A percentile compares a stretch with the other conserved stretches of the same genome.
phyloP scores from a whole-genome alignment of 129 eudicot genomes.

The Ambrosia trifida region DNA sequence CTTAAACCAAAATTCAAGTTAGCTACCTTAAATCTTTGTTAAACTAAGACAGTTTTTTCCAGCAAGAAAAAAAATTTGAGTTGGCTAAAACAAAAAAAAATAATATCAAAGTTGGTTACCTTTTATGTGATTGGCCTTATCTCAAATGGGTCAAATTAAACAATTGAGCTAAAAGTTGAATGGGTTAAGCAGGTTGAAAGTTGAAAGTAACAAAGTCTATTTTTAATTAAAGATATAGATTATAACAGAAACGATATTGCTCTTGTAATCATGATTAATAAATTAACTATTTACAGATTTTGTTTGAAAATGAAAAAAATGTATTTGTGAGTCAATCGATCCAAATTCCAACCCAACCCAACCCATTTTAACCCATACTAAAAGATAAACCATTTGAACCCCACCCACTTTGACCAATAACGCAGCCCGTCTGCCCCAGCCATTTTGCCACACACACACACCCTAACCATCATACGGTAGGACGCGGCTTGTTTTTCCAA shows the following conservation, averaged over 20 bases:
- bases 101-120: no score
- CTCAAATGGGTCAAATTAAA: neutral
- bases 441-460: neutral
- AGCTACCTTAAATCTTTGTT: no score
- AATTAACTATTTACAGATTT: no score
- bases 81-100: no score
- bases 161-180: no score
- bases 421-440: neutral
- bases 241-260: neutral
- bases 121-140: neutral
- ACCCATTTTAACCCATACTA: neutral
- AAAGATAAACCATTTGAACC: neutral
- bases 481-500: slow-evolving; percentile 57
- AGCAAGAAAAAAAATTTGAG: no score
- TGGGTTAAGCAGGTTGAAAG: neutral
- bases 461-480: slow-evolving; percentile 50
- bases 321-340: neutral
- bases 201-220: no score
- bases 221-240: neutral
- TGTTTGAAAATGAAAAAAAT: neutral
- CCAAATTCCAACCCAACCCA: neutral
- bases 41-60: no score
- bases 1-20: no score
- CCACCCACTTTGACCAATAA: neutral
- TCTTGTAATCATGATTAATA: neutral